Percentiles rank a stretch among this genome's conserved stretches.
These are phyloP conservation scores for Colletotrichum higginsianum DNA, from an alignment of 2,329 filamentous ascomycete species.

Conservation along the genomic window DNA sequence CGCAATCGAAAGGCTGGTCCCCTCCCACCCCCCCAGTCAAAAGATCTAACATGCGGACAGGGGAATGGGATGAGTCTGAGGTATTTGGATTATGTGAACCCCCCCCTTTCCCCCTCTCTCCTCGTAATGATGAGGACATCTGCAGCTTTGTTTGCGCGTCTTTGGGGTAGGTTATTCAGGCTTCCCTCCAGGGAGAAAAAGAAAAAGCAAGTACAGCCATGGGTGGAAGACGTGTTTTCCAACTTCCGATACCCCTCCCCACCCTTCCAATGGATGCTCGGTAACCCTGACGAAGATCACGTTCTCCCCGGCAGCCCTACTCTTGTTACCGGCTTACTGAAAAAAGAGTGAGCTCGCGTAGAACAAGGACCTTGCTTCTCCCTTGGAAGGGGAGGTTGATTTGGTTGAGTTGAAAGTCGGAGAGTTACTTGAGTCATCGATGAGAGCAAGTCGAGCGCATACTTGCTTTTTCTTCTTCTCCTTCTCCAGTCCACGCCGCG, in stretches of 20 bases:
- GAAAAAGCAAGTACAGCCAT: constrained; percentile 32
- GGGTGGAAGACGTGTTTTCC: not conserved
- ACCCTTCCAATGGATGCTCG: not conserved
- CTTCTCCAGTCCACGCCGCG: not conserved
- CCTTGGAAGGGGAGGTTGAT: constrained; percentile 10
- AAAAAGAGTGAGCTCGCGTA: too few relatives aligned
- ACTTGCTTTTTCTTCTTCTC: constrained; percentile 21
- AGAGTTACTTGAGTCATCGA: too few relatives aligned
- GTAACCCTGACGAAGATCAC: constrained; percentile 15
- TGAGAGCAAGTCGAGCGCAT: constrained; percentile 10
- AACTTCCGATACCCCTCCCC: not conserved
- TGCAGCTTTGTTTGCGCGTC: constrained; percentile 30
- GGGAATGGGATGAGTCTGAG: not conserved
- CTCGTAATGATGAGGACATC: constrained; percentile 27
- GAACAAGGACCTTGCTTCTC: constrained; percentile 12
- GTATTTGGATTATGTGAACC: constrained; percentile 5
- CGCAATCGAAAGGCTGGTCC: constrained; percentile 2
- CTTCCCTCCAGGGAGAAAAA: too few relatives aligned
- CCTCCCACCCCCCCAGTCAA: not conserved
- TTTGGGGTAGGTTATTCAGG: too few relatives aligned
- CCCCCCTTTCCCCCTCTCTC: not conserved
- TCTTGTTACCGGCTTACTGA: too few relatives aligned
- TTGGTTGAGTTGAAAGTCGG: not conserved
- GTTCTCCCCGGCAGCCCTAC: too few relatives aligned
- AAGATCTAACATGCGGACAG: constrained; percentile 10